Conservation (phyloP, 495 filamentous ascomycete genomes). For the Hypoxylon lenormandii region DNA sequence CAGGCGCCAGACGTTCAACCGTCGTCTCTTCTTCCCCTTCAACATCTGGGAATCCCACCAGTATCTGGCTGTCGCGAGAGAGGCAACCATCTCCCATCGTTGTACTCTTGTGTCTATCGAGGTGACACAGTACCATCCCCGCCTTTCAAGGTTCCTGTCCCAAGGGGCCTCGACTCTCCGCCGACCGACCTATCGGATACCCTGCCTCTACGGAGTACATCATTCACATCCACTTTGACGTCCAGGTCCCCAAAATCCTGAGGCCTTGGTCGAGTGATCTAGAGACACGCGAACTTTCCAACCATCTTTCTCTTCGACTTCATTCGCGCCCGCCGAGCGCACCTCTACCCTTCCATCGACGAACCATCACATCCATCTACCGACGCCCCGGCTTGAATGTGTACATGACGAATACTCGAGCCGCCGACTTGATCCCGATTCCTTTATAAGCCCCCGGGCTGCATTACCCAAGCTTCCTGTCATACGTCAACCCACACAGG, state of each 20-base stretch:
- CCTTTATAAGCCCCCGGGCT: conserved; percentile 63
- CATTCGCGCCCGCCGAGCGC: conserved; percentile 39
- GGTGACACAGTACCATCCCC: conserved; percentile 55
- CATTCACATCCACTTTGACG: conserved; percentile 52
- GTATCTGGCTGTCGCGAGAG: conserved; percentile 4
- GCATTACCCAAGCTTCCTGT: conserved; percentile 56
- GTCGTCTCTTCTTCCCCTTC: conserved; percentile 14
- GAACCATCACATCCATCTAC: conserved; percentile 27
- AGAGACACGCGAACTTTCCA: conserved; percentile 46
- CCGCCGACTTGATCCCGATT: conserved; percentile 56
- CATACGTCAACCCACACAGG: conserved; percentile 58
- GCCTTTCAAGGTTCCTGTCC: conserved; percentile 50
- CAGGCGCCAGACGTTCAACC: conserved; percentile 6
- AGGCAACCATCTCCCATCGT: neutral
- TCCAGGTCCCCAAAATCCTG: conserved; percentile 40
- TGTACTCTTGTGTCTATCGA: conserved; percentile 30
- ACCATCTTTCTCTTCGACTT: conserved; percentile 37
- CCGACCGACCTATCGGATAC: conserved; percentile 54
- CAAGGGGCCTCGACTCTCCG: conserved; percentile 47
- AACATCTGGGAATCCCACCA: conserved; percentile 18
- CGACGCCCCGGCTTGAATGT: conserved; percentile 44
- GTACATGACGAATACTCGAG: conserved; percentile 63
- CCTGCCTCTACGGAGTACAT: conserved; percentile 51
- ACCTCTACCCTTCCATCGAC: conserved; percentile 36
- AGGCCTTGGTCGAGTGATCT: conserved; percentile 32